A percentile compares a stretch with the other conserved stretches of the same genome.
These are phyloP conservation scores for Cucurbita pepo DNA, from an alignment of 306 rosid genomes.

Conservation along the genomic window DNA sequence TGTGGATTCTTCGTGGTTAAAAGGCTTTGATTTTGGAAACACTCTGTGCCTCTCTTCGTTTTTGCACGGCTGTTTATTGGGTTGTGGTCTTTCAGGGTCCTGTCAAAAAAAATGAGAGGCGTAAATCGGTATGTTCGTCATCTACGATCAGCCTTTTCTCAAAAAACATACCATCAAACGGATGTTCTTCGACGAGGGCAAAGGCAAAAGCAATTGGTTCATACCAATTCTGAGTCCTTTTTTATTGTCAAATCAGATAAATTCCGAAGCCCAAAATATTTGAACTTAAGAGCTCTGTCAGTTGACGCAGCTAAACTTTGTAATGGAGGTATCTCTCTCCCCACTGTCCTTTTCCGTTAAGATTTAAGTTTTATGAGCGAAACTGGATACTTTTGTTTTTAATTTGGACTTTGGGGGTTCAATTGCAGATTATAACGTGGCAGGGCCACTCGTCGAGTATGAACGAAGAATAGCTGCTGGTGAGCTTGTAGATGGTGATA, in stretches of 20 bases:
- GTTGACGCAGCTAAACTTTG: slow-evolving; percentile 26
- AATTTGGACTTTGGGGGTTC: slow-evolving; percentile 6
- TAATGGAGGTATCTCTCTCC: slow-evolving; percentile 37
- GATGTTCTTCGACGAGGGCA: slow-evolving; percentile 17
- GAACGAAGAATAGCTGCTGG: slow-evolving; percentile 68
- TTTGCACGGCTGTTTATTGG: background rate
- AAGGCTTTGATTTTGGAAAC: background rate
- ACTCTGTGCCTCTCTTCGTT: background rate
- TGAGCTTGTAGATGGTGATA: slow-evolving; percentile 79
- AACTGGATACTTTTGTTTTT: background rate
- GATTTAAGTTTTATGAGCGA: background rate
- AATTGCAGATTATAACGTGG: slow-evolving; percentile 28
- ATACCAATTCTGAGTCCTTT: slow-evolving; percentile 18
- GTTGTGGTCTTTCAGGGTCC: background rate
- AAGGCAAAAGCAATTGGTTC: slow-evolving; percentile 10
- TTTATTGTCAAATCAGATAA: slow-evolving; percentile 17
- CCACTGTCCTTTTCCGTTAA: background rate
- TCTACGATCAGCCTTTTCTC: slow-evolving; percentile 18
- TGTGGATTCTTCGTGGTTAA: background rate
- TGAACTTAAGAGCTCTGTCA: slow-evolving; percentile 38
- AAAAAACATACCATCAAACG: slow-evolving; percentile 16
- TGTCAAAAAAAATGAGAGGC: slow-evolving; percentile 44
- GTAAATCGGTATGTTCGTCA: slow-evolving; percentile 36
- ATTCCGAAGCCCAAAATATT: slow-evolving; percentile 9
- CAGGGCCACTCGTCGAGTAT: slow-evolving; percentile 91